Evolutionary conservation across 306 rosid species (phyloP), one percentile per base, ranked within the genome.

Genomic region (Oxytropis ochrocephala): DNA sequence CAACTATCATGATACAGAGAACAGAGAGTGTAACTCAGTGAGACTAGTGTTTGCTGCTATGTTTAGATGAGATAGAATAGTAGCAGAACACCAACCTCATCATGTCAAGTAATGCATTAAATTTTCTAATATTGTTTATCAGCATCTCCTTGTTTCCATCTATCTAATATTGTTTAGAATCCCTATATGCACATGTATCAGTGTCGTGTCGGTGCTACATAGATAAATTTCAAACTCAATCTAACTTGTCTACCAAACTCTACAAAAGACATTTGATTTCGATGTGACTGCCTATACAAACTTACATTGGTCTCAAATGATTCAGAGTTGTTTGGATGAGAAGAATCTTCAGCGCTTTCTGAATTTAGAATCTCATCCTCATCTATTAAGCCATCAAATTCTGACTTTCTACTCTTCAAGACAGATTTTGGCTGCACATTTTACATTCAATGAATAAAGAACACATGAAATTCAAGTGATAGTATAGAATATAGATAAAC

Each of bases 371-470:
- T 9, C 29, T 90, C 95, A 0, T 87, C 86, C 0, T 88, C 96
- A 17, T 91, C 97, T 18, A 85, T 60, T 70, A 81, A 75, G 55
- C 85, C 81, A 54, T 94, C 97, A 46, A 94, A 91, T 19, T 94
- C 96, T 6, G 83, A 85, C 76, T 84, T 91, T 69, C 94, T 82
- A 61, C 36, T 80, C 88, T 85, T 94, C 83, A 94, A 56, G 59
- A 94, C 96, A 43, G 97, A 94, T 63, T 79, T 94, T 21, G 99
- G 99, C 97, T 94, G 86, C 67, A 76, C 65, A 69, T 12, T 49
- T 56, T 7, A 8, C 47, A 47, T 43, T 19, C 42, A 8, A 75
- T 63, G 35, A 61, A 44, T 30, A 29, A 29, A 44, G 46, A 63
- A 7, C 13, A 7, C 33, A 16, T 2, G 49, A 67, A 8, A 52